A percentile compares a stretch with the other conserved stretches of the same genome.
Conservation (phyloP, 2,329 filamentous ascomycete genomes). For the Pseudogymnoascus sp. region DNA sequence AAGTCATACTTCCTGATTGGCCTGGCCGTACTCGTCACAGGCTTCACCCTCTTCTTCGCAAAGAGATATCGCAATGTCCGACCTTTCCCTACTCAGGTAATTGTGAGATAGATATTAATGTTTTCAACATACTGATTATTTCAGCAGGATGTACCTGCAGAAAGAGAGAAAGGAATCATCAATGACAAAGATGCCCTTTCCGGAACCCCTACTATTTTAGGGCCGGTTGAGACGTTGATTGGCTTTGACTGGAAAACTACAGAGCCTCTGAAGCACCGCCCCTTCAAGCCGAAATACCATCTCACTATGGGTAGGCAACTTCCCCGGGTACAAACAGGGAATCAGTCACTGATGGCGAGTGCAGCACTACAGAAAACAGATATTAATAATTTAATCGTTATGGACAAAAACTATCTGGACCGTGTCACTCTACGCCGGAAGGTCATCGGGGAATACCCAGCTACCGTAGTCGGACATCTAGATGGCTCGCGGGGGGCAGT, state of each 20-base stretch:
- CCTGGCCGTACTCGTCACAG: neutral
- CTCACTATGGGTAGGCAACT: constrained; percentile 49
- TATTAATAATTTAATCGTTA: constrained; percentile 45
- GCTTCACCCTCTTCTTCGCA: neutral
- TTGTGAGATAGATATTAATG: neutral
- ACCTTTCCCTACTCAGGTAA: neutral
- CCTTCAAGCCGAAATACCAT: constrained; percentile 53
- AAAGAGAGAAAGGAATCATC: neutral
- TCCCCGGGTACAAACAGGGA: neutral
- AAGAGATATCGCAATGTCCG: neutral
- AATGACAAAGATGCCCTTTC: neutral
- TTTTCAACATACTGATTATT: neutral
- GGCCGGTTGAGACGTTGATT: constrained; percentile 29
- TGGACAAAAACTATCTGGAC: constrained; percentile 50
- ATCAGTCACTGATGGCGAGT: neutral
- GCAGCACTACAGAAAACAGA: constrained; percentile 43
- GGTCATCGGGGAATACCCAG: constrained; percentile 36
- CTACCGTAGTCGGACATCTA: constrained; percentile 32
- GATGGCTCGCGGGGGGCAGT: constrained; percentile 35
- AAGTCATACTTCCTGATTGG: neutral
- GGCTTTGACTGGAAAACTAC: constrained; percentile 42
- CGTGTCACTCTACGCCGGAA: constrained; percentile 41
- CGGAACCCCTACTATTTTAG: neutral
- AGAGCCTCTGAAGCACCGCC: constrained; percentile 43
- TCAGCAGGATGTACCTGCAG: neutral